Conservation (phyloP, 345 rosid genomes). For the Hirschfeldia incana region DNA sequence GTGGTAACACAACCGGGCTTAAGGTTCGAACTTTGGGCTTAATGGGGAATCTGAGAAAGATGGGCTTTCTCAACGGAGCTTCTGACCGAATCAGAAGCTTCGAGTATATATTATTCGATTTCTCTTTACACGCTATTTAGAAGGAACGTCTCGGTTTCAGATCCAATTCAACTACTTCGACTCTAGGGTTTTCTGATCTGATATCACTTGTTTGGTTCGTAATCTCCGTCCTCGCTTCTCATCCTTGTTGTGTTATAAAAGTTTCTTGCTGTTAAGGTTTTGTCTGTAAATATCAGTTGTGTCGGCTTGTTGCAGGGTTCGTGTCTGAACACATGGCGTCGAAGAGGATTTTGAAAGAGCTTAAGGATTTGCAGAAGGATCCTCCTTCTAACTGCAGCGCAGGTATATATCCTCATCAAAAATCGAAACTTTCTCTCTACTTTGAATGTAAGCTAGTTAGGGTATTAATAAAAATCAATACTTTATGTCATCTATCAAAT, state of each 20-base stretch:
- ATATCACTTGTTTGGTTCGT: slow-evolving; percentile 14
- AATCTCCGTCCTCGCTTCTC: background rate
- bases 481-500: background rate
- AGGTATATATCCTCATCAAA: slow-evolving; percentile 28
- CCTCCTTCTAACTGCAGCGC: slow-evolving; percentile 61
- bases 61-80: background rate
- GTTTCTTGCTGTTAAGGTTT: background rate
- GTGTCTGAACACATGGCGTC: slow-evolving; percentile 42
- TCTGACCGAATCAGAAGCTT: background rate
- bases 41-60: background rate
- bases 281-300: background rate
- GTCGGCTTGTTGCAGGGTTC: slow-evolving; percentile 1
- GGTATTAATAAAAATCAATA: background rate
- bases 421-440: background rate
- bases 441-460: background rate
- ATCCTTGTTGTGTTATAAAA: background rate
- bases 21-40: background rate
- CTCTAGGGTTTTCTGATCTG: slow-evolving; percentile 25
- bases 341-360: slow-evolving; percentile 45
- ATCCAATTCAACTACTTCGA: background rate
- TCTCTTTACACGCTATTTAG: background rate
- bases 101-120: background rate
- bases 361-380: slow-evolving; percentile 49
- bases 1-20: background rate
- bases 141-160: background rate